These are phyloP conservation scores for Cladophialophora bantiana DNA, from an alignment of 2,329 filamentous ascomycete species.

Conservation along the genomic window DNA sequence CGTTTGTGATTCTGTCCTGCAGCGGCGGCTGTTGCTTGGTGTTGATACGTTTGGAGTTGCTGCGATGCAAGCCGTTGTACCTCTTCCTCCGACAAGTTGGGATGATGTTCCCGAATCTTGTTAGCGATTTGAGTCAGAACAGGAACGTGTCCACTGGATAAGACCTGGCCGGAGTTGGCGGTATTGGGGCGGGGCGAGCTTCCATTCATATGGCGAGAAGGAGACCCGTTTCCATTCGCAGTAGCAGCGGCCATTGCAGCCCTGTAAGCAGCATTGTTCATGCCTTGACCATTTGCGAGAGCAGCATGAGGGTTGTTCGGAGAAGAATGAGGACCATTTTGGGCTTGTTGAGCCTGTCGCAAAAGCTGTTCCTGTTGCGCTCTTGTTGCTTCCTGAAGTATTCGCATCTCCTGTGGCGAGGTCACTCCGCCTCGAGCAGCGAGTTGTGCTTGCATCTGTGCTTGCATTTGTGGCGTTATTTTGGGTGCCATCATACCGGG, in stretches of 20 bases:
- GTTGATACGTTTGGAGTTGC: constrained; percentile 52
- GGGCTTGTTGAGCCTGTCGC: constrained; percentile 49
- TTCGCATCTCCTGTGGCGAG: constrained; percentile 56
- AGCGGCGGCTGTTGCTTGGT: constrained; percentile 50
- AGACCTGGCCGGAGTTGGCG: constrained; percentile 50
- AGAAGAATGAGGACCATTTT: constrained; percentile 53
- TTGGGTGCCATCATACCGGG: constrained; percentile 58
- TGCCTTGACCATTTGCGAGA: constrained; percentile 48
- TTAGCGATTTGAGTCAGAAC: constrained; percentile 62
- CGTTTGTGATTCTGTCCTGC: constrained; percentile 40
- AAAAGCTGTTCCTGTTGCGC: constrained; percentile 49
- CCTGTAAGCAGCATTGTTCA: constrained; percentile 55
- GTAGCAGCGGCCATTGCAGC: constrained; percentile 52
- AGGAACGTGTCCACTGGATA: constrained; percentile 62
- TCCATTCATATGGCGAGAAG: constrained; percentile 50
- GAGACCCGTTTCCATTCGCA: constrained; percentile 52
- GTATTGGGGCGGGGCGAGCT: constrained; percentile 57
- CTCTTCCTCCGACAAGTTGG: constrained; percentile 61
- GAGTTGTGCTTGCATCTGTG: constrained; percentile 70
- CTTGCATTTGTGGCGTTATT: constrained; percentile 71
- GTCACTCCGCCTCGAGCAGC: constrained; percentile 53
- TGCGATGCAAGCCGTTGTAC: constrained; percentile 61
- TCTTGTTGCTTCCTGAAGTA: constrained; percentile 56
- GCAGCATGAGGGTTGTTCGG: constrained; percentile 52
- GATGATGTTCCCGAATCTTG: constrained; percentile 60